These are phyloP conservation scores for Sugiyamaella valdiviana DNA, from an alignment of 805 yeast species.

Conservation along the genomic window DNA sequence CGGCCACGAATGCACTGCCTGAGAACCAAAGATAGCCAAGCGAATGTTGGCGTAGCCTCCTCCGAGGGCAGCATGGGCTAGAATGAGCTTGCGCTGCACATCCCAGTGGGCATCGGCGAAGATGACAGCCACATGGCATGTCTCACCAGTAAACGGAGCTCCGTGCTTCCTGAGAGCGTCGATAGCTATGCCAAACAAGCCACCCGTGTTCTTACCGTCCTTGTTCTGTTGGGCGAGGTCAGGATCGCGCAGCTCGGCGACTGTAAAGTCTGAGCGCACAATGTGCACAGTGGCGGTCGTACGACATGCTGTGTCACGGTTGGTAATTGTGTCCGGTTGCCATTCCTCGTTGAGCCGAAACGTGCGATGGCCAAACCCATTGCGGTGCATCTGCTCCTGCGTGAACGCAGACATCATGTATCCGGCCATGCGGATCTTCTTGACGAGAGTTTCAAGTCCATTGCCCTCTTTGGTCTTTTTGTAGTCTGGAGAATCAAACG, in stretches of 20 bases:
- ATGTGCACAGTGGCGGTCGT: constrained; percentile 74
- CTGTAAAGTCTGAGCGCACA: constrained; percentile 57
- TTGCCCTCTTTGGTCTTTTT: constrained; percentile 47
- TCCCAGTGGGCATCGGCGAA: constrained; percentile 86
- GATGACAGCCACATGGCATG: constrained; percentile 77
- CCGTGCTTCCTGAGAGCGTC: constrained; percentile 60
- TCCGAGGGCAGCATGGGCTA: constrained; percentile 91
- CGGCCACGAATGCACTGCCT: constrained; percentile 93
- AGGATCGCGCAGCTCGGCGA: constrained; percentile 66
- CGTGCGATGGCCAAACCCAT: constrained; percentile 71
- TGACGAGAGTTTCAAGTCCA: constrained; percentile 60
- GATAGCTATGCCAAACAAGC: constrained; percentile 68
- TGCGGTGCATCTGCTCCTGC: constrained; percentile 75
- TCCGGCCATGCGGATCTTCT: constrained; percentile 73
- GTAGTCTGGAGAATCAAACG: constrained; percentile 60
- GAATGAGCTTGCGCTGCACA: constrained; percentile 45
- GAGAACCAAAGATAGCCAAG: constrained; percentile 90
- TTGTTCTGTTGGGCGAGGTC: constrained; percentile 83
- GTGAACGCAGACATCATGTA: constrained; percentile 89
- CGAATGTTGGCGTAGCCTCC: constrained; percentile 69
- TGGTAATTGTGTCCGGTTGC: constrained; percentile 46
- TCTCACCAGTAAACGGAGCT: constrained; percentile 47
- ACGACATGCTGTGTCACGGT: constrained; percentile 39
- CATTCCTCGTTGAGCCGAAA: constrained; percentile 70
- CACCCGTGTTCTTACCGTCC: constrained; percentile 66